Base-by-base conservation (phyloP, 2,329 filamentous ascomycete species). In the Xylariales sp. region DNA sequence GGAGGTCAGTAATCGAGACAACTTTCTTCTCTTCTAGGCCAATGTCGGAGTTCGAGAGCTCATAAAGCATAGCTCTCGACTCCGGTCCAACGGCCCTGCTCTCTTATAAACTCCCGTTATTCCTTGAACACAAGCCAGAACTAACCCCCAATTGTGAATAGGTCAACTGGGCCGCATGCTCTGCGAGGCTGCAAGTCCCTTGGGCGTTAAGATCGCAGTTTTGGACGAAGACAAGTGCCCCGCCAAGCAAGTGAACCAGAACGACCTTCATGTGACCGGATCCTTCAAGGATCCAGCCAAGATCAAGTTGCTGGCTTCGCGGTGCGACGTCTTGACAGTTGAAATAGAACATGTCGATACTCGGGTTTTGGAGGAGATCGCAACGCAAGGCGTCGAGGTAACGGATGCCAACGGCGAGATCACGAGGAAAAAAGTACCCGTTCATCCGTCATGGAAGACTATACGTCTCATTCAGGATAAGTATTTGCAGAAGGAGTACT, bases 301-400 rank as follows among this genome's bases (percentile, higher is more conserved):
- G 50, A 89, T 97, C 50, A 79, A 82, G 31, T 74, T 88, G 60
- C 73, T 97, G n/a, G 89, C 91, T 2, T 67, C 76, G 28, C 67
- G 73, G 24, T 88, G 82, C 53, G 87, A 95, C 59, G 79, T 95
- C 12, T 71, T 96, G 46, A 96, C 89, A 0, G 87, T 95, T 11
- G 91, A 97, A 65, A 96, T 95, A 49, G 91, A 97, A 70, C 91
- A 96, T 65, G 85, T 96, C 44, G 81, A 96, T 62, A 93, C 88
- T n/a, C 73, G 88, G 40, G 84, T 93, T 18, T 76, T 96, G 4
- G 88, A 95, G 64, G 86, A 94, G 58, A 80, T 96, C 43, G 80
- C 78, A 4, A 77, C 78, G 12, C 69, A 72, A 40, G 80, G 82
- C 24, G 79, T 84, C 4, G 66, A 78, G 47, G 69, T 81, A 9